Conservation (phyloP, 2,329 filamentous ascomycete genomes). For the Neophaeococcomyces aloes region DNA sequence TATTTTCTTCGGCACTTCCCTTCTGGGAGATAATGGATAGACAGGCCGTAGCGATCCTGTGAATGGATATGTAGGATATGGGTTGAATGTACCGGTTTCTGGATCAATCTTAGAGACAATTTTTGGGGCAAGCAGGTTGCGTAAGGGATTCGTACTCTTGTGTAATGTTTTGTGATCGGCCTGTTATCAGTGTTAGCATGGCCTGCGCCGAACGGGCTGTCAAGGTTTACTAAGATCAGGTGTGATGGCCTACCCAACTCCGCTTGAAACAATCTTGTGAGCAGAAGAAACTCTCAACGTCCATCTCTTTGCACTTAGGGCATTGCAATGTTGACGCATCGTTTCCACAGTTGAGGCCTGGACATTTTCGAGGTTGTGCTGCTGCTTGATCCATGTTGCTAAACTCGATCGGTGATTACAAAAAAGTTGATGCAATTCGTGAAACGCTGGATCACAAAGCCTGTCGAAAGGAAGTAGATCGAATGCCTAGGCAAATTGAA, state of each 20-base stretch:
- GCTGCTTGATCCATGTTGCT: constrained; percentile 24
- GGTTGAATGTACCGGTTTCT: constrained; percentile 84
- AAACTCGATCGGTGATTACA: too few relatives aligned
- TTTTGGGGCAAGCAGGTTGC: constrained; percentile 64
- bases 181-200: constrained; percentile 38
- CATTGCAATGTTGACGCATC: constrained; percentile 81
- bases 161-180: constrained; percentile 71
- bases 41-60: constrained; percentile 74
- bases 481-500: too few relatives aligned
- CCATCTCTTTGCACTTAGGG: constrained; percentile 85
- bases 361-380: constrained; percentile 45
- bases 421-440: not conserved
- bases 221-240: constrained; percentile 16
- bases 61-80: constrained; percentile 78
- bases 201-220: not conserved
- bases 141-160: constrained; percentile 69
- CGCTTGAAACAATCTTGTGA: constrained; percentile 98
- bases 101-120: constrained; percentile 82
- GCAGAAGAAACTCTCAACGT: constrained; percentile 90
- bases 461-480: too few relatives aligned
- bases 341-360: constrained; percentile 74
- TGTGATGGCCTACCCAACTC: constrained; percentile 68
- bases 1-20: constrained; percentile 69
- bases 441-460: too few relatives aligned
- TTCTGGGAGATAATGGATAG: constrained; percentile 66